phyloP scores from a whole-genome alignment of 306 rosid genomes.

The Dryas alaskensis region DNA sequence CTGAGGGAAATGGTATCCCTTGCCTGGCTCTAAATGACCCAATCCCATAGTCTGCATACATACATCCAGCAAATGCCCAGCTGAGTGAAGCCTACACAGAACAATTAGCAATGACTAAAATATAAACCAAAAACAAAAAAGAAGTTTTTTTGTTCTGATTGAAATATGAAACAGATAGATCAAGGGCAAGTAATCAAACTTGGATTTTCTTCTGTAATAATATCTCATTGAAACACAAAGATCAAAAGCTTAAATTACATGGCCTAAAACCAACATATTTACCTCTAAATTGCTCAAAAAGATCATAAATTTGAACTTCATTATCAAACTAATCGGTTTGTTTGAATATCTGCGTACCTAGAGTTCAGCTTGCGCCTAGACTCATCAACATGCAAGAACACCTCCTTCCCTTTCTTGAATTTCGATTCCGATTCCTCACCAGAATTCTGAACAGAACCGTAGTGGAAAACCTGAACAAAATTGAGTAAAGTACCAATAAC shows the following conservation, averaged over 20 bases:
- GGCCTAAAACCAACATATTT: neutral
- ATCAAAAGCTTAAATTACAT: neutral
- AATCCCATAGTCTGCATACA: conserved; percentile 57
- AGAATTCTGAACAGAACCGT: conserved; percentile 49
- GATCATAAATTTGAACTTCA: neutral
- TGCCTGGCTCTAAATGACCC: conserved; percentile 58
- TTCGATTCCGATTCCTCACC: conserved; percentile 33
- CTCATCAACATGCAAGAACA: conserved; percentile 62
- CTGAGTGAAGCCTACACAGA: conserved; percentile 62
- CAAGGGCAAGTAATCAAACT: neutral
- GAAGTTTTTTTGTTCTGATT: too few species aligned
- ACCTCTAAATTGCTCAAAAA: conserved; percentile 4
- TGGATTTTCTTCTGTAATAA: neutral
- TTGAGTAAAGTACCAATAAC: neutral
- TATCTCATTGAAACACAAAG: neutral
- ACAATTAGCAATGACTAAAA: neutral
- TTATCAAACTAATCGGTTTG: neutral
- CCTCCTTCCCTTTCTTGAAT: conserved; percentile 41
- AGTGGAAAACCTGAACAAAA: conserved; percentile 55
- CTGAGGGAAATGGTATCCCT: conserved; percentile 78
- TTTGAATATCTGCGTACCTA: conserved; percentile 33
- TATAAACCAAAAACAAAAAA: neutral
- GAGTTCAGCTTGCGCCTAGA: conserved; percentile 61
- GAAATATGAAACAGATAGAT: neutral
- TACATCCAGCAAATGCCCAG: conserved; percentile 70